Evolutionary conservation across 2,329 filamentous ascomycete species (phyloP).

Genomic region (Tolypocladium paradoxum): DNA sequence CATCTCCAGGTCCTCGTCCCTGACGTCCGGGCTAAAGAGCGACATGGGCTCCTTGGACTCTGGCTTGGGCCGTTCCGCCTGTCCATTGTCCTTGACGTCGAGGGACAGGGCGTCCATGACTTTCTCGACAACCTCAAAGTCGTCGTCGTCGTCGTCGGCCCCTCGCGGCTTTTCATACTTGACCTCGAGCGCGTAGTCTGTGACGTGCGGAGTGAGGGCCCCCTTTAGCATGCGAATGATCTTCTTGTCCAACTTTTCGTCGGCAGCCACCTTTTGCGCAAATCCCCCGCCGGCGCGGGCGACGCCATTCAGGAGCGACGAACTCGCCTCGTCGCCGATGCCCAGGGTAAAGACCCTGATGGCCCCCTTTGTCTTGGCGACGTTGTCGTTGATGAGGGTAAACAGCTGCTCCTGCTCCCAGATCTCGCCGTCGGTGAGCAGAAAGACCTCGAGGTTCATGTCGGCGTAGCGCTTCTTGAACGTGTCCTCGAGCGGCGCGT

Average conservation of each 20-base stretch:
- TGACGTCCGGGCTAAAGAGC: slow-evolving; percentile 42
- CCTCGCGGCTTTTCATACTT: slow-evolving; percentile 35
- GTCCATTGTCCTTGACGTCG: slow-evolving; percentile 11
- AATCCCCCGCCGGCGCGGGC: slow-evolving; percentile 46
- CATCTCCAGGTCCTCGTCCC: slow-evolving; percentile 29
- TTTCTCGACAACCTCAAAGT: slow-evolving; percentile 53
- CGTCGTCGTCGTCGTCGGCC: slow-evolving; percentile 26
- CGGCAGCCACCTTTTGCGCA: slow-evolving; percentile 47
- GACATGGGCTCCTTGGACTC: slow-evolving; percentile 37
- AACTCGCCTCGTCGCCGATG: slow-evolving; percentile 39
- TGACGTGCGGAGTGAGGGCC: slow-evolving; percentile 54
- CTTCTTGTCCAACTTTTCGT: slow-evolving; percentile 58
- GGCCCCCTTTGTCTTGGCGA: slow-evolving; percentile 27
- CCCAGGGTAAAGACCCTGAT: slow-evolving; percentile 45
- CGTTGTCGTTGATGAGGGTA: slow-evolving; percentile 29
- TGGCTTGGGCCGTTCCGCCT: background rate
- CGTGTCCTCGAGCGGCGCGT: slow-evolving; percentile 29
- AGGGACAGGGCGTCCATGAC: slow-evolving; percentile 37
- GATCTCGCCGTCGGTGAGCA: slow-evolving; percentile 47
- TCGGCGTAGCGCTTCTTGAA: slow-evolving; percentile 32
- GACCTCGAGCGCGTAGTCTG: slow-evolving; percentile 52
- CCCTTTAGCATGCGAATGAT: slow-evolving; percentile 66
- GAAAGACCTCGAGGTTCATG: slow-evolving; percentile 40
- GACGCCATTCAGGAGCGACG: slow-evolving; percentile 42
- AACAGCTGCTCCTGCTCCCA: slow-evolving; percentile 36